Evolutionary conservation across 805 yeast species (phyloP).

Genomic region (Candida methanosorbosa): DNA sequence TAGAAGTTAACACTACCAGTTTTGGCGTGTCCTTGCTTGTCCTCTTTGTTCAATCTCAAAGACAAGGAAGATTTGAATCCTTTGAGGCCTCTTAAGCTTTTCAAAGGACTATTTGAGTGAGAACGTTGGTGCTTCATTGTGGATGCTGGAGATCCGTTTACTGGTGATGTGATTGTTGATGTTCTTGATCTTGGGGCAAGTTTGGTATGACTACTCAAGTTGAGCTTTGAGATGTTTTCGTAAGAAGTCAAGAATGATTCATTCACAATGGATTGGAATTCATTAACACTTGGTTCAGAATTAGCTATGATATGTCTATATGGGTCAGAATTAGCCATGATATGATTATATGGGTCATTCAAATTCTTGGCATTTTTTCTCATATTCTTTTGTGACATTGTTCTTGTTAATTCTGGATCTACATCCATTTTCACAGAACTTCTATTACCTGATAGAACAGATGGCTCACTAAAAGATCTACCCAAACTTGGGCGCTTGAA

Average conservation of each 20-base stretch:
- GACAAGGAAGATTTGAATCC: slow-evolving; percentile 1
- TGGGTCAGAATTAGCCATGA: no score
- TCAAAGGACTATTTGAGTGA: slow-evolving; percentile 18
- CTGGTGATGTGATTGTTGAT: slow-evolving; percentile 3
- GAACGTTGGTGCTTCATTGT: slow-evolving; percentile 4
- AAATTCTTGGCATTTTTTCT: not conserved
- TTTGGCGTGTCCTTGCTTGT: slow-evolving; percentile 1
- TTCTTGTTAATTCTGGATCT: not conserved
- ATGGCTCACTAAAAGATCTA: slow-evolving; percentile 14
- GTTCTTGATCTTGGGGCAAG: slow-evolving; percentile 5
- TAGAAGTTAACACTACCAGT: slow-evolving; percentile 12
- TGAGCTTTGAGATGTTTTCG: slow-evolving; percentile 4
- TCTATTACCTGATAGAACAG: no score
- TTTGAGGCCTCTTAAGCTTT: slow-evolving; percentile 16
- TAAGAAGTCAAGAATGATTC: slow-evolving; percentile 8
- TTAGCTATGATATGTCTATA: no score
- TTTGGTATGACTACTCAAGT: not conserved
- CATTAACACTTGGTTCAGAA: not conserved
- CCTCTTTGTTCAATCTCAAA: slow-evolving; percentile 1
- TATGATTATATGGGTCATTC: not conserved
- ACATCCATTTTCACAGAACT: no score
- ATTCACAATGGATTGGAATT: slow-evolving; percentile 5
- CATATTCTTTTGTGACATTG: not conserved
- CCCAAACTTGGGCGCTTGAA: slow-evolving; percentile 6
- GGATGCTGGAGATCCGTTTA: not conserved